Evolutionary conservation across 139 green algal species (phyloP).

Genomic region (Raphidocelis subcapitata): DNA sequence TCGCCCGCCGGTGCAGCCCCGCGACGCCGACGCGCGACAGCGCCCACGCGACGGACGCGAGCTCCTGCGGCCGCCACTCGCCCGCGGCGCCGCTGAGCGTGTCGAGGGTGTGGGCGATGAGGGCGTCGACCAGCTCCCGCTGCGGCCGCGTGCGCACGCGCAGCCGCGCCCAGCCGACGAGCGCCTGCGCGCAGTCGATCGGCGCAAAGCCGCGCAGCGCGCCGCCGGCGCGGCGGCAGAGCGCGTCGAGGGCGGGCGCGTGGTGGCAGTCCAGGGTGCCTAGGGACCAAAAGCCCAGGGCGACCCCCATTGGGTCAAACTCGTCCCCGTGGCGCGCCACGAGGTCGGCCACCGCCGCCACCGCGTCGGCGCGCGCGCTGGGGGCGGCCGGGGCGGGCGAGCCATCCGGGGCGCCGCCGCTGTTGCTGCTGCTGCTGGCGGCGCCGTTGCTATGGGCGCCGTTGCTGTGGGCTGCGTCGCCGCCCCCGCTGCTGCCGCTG

Average conservation of each 20-base stretch:
- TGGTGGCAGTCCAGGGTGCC: no score
- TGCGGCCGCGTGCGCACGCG: slow-evolving; percentile 1
- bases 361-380: slow-evolving; percentile 10
- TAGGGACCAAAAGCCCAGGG: no score
- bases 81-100: background rate
- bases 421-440: slow-evolving; percentile 6
- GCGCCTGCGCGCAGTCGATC: slow-evolving; percentile 9
- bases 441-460: no score
- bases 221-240: no score
- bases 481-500: no score
- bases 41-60: slow-evolving; percentile 11
- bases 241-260: no score
- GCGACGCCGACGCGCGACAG: slow-evolving; percentile 14
- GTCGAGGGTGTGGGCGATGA: slow-evolving; percentile 5
- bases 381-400: slow-evolving; percentile 9
- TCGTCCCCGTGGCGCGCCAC: no score
- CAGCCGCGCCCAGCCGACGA: slow-evolving; percentile 20
- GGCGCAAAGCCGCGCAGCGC: no score
- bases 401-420: slow-evolving; percentile 15
- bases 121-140: slow-evolving; percentile 24
- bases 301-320: no score
- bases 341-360: background rate
- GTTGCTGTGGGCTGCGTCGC: no score
- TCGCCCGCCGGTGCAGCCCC: background rate
- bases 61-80: slow-evolving; percentile 1